A percentile compares a stretch with the other conserved stretches of the same genome.
Evolutionary conservation across 2,329 filamentous ascomycete species (phyloP).

Genomic region (Periconia sp.): DNA sequence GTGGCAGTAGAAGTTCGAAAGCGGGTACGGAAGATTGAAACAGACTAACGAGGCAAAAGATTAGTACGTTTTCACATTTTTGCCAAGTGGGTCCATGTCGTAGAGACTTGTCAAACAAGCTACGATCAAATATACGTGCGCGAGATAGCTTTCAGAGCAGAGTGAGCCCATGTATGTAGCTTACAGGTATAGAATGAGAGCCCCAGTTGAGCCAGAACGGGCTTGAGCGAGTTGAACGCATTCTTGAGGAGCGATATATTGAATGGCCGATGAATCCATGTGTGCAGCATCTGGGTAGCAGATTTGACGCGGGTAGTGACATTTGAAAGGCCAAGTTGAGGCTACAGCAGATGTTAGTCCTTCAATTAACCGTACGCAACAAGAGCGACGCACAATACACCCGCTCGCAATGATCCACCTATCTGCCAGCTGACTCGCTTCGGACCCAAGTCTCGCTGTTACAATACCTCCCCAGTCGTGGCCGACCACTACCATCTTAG

Average conservation of each 20-base stretch:
- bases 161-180: background rate
- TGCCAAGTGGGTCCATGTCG: too few species aligned
- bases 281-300: constrained; percentile 57
- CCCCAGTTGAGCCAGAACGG: constrained; percentile 55
- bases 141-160: too few species aligned
- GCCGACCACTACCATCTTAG: constrained; percentile 53
- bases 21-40: constrained; percentile 56
- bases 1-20: constrained; percentile 52
- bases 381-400: constrained; percentile 53
- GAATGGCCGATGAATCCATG: constrained; percentile 53
- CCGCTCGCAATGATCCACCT: constrained; percentile 62
- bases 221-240: constrained; percentile 51
- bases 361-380: background rate
- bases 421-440: constrained; percentile 62
- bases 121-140: too few species aligned
- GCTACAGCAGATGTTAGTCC: constrained; percentile 35
- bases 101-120: too few species aligned
- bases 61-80: too few species aligned
- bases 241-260: constrained; percentile 54
- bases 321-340: constrained; percentile 51
- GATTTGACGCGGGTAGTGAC: constrained; percentile 48
- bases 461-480: constrained; percentile 64
- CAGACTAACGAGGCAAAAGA: too few species aligned
- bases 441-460: constrained; percentile 62
- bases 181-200: constrained; percentile 60